phyloP scores from a whole-genome alignment of 495 filamentous ascomycete genomes.

The Penicillium taxi region DNA sequence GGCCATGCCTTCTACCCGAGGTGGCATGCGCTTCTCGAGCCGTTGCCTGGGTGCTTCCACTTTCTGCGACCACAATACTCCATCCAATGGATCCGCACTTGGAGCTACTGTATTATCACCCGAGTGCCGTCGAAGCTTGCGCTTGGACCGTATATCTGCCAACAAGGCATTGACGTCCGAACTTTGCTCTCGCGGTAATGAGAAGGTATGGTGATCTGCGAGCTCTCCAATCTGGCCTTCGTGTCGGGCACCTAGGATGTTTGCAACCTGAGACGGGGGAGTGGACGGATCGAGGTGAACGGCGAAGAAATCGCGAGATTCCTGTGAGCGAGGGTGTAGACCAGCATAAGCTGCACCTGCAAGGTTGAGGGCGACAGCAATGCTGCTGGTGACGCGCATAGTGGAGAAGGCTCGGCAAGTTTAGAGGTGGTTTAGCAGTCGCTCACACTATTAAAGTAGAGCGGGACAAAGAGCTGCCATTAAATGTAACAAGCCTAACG shows the following conservation, averaged over 20 bases:
- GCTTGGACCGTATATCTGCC: slow-evolving; percentile 48
- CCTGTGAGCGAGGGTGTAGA: slow-evolving; percentile 51
- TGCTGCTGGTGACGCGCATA: slow-evolving; percentile 32
- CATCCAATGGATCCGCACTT: slow-evolving; percentile 57
- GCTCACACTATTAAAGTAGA: slow-evolving; percentile 8
- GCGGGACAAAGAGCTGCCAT: slow-evolving; percentile 20
- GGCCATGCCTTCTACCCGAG: slow-evolving; percentile 22
- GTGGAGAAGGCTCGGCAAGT: slow-evolving; percentile 8
- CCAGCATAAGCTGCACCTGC: slow-evolving; percentile 31
- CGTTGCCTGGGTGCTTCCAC: slow-evolving; percentile 58
- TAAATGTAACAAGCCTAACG: slow-evolving; percentile 8
- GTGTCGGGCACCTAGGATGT: slow-evolving; percentile 63
- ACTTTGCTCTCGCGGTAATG: slow-evolving; percentile 44
- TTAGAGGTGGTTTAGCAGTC: slow-evolving; percentile 7
- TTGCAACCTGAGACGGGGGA: slow-evolving; percentile 64
- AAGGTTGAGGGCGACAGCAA: slow-evolving; percentile 34
- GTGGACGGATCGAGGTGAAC: slow-evolving; percentile 63
- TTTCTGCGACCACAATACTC: slow-evolving; percentile 74
- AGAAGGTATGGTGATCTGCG: slow-evolving; percentile 77
- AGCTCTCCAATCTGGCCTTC: slow-evolving; percentile 82
- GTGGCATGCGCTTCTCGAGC: slow-evolving; percentile 67
- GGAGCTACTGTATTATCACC: slow-evolving; percentile 27
- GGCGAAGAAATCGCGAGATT: slow-evolving; percentile 81
- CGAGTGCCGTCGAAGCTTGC: slow-evolving; percentile 49
- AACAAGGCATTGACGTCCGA: slow-evolving; percentile 54